These are phyloP conservation scores for Globisporangium echinulatum DNA, from an alignment of 352 stramenopile species.

Conservation along the genomic window DNA sequence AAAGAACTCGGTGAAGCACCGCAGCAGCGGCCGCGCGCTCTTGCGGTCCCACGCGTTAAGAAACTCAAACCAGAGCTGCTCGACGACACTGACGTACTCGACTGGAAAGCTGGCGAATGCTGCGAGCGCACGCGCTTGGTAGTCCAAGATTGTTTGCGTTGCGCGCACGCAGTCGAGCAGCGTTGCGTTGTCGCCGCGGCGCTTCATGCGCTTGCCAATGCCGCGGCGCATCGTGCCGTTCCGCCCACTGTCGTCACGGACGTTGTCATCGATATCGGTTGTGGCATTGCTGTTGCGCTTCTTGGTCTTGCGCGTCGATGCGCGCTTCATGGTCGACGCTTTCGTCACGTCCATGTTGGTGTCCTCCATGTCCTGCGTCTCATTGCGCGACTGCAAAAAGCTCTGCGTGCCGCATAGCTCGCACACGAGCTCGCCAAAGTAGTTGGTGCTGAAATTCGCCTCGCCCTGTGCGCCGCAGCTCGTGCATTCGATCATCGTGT, in stretches of 20 bases:
- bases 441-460: constrained; percentile 77
- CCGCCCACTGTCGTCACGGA: background rate
- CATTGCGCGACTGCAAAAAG: constrained; percentile 72
- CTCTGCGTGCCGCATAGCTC: constrained; percentile 82
- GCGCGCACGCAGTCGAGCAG: constrained; percentile 55
- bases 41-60: constrained; percentile 56
- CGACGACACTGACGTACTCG: constrained; percentile 42
- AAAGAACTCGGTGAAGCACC: constrained; percentile 73
- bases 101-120: constrained; percentile 25
- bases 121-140: constrained; percentile 42
- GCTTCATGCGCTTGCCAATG: constrained; percentile 1
- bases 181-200: constrained; percentile 18
- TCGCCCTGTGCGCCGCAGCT: constrained; percentile 73
- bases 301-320: constrained; percentile 29
- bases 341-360: constrained; percentile 41
- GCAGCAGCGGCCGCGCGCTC: constrained; percentile 47
- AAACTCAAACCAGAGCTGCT: constrained; percentile 64
- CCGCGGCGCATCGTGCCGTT: constrained; percentile 1
- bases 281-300: background rate
- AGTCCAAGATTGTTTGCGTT: constrained; percentile 54
- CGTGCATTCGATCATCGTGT: constrained; percentile 64
- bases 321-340: constrained; percentile 25
- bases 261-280: background rate
- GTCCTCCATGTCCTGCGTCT: constrained; percentile 79
- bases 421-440: constrained; percentile 81